Base-by-base conservation (phyloP, 352 stramenopile genomes). In the Globisporangium viniferum region DNA sequence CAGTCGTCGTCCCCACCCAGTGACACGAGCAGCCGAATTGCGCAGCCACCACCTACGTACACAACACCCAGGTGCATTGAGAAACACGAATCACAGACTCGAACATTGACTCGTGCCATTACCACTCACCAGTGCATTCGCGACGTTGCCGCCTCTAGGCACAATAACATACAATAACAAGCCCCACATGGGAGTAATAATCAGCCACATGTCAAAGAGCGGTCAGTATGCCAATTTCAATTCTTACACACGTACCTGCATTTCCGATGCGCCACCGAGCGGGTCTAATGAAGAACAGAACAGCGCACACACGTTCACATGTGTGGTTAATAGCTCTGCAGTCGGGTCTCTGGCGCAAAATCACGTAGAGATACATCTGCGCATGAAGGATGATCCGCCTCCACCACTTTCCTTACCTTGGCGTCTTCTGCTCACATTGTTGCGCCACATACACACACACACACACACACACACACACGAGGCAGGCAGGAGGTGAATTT, bases 1-100 rank as follows among this genome's bases (percentile, higher is more conserved):
- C 79, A 0, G 80, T 91, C 1, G 75, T 84, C 5, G 80, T 90
- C 9, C 83, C 85, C 14, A 93, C 67, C 85, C 85, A 93, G 31
- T 74, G 70, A 62, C 83, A 89, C 0, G 29, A 53, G 56, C 67
- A 70, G 8, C 82, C 83, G 22, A 93, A 70, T 57, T 92, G 85
- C 5, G 85, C 77, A 29, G 78, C 84, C 35, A 93, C 74, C 22
- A 87, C 82, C 82, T 86, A 41, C 46, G 24, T 24, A 24, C 24
- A 24, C 24, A 24, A 24, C 0, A 24, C 24, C 24, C 24, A 24
- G 24, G 24, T 24, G 24, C 24, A 24, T 24, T 24, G 24, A 24
- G 24, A 24, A 24, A 24, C 24, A 24, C 24, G 24, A 24, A 24
- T 24, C 24, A 48, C 39, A 29, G 20, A 6, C 12, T 18, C 22